These are phyloP conservation scores for Exophiala calicioides DNA, from an alignment of 2,329 filamentous ascomycete species.

Conservation along the genomic window DNA sequence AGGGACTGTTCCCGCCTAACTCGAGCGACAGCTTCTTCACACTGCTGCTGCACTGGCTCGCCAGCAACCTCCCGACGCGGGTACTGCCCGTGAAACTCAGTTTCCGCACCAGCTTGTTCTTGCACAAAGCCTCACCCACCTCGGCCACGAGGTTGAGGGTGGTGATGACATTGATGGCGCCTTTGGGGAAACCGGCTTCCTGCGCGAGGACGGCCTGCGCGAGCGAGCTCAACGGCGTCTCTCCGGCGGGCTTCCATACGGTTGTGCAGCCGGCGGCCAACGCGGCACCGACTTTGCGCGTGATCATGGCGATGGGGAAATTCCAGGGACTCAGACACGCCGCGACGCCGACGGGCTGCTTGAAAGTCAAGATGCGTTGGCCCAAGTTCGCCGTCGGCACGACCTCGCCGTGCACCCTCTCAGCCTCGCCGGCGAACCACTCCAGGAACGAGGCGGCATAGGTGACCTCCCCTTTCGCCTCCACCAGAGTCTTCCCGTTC, in stretches of 20 bases:
- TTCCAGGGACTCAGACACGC: constrained; percentile 89
- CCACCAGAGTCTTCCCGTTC: constrained; percentile 60
- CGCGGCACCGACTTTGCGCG: constrained; percentile 39
- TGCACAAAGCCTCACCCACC: constrained; percentile 58
- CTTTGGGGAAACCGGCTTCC: constrained; percentile 39
- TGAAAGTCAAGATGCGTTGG: constrained; percentile 75
- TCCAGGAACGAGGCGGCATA: constrained; percentile 54
- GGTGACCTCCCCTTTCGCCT: constrained; percentile 50
- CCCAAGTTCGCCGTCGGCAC: constrained; percentile 65
- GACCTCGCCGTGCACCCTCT: constrained; percentile 52
- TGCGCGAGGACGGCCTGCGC: constrained; percentile 37
- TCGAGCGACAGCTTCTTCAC: constrained; percentile 49
- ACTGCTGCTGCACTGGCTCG: constrained; percentile 36
- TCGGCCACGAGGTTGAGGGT: constrained; percentile 73
- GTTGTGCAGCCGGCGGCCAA: constrained; percentile 43
- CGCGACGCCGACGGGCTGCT: constrained; percentile 81
- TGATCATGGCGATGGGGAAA: constrained; percentile 75
- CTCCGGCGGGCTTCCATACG: constrained; percentile 40
- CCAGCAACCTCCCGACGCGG: constrained; percentile 38
- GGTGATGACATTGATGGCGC: constrained; percentile 39
- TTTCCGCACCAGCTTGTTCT: constrained; percentile 35
- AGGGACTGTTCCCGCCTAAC: constrained; percentile 47
- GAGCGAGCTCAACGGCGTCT: constrained; percentile 39
- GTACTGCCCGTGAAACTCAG: constrained; percentile 38
- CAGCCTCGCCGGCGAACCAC: constrained; percentile 57